Percentiles rank a stretch among this genome's conserved stretches.
phyloP scores from a whole-genome alignment of 805 yeast genomes.

The Candida palmyrensis region DNA sequence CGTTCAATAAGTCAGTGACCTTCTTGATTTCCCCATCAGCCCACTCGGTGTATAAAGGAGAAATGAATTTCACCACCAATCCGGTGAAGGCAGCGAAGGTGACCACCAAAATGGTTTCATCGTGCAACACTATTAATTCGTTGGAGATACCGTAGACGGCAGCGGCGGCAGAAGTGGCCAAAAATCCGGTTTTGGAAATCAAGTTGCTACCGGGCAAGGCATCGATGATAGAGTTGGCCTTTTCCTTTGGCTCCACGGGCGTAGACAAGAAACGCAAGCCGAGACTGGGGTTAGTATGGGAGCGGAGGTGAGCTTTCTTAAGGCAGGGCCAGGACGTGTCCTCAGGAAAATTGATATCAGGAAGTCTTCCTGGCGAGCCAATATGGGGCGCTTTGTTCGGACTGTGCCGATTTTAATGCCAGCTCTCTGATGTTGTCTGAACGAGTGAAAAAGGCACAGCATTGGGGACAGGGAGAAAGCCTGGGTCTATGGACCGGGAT shows the following conservation, averaged over 20 bases:
- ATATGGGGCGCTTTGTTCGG: not conserved
- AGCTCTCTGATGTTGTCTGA: not conserved
- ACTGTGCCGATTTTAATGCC: not conserved
- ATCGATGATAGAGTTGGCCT: constrained; percentile 85
- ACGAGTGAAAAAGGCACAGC: not conserved
- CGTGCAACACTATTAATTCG: constrained; percentile 89
- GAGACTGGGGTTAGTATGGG: constrained; percentile 38
- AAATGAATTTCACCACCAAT: constrained; percentile 78
- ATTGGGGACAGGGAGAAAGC: not conserved
- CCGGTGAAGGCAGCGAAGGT: constrained; percentile 76
- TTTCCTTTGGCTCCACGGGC: constrained; percentile 80
- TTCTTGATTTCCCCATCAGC: constrained; percentile 82
- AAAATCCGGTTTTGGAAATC: constrained; percentile 87
- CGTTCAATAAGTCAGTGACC: constrained; percentile 76
- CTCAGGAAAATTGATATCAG: not conserved
- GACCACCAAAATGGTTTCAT: constrained; percentile 80
- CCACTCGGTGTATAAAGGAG: constrained; percentile 93
- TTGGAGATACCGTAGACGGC: constrained; percentile 90
- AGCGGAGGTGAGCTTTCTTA: not conserved
- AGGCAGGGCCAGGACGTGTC: not conserved
- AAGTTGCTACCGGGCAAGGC: constrained; percentile 89
- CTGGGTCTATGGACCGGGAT: too few species aligned
- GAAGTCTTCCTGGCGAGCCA: not conserved
- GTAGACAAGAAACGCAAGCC: constrained; percentile 65
- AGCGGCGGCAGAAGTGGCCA: constrained; percentile 94